Evolutionary conservation across 2,329 filamentous ascomycete species (phyloP).

Genomic region (Hymenoscyphus albidus): DNA sequence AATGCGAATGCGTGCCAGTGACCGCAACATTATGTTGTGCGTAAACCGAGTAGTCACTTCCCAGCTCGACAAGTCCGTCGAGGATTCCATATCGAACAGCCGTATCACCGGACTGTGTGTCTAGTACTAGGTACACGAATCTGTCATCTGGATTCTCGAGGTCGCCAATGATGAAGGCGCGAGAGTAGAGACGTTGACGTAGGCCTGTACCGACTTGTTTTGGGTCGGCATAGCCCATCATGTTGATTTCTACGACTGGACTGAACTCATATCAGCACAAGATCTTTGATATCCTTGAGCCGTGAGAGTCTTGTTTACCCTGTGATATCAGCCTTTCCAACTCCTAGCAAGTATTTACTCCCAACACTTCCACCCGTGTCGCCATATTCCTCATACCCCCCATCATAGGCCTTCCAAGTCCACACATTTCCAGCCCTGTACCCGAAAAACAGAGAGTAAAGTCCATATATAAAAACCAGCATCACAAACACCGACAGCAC

Average conservation of each 20-base stretch:
- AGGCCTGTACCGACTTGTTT: conserved; percentile 78
- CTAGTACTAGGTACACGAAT: conserved; percentile 83
- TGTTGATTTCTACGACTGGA: conserved; percentile 82
- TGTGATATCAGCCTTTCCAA: conserved; percentile 70
- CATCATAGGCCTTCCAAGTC: conserved; percentile 7
- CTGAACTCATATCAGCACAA: conserved; percentile 38
- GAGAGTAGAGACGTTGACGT: conserved; percentile 81
- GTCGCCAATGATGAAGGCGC: conserved; percentile 82
- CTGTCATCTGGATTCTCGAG: conserved; percentile 62
- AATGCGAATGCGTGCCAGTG: conserved; percentile 75
- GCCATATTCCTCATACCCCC: conserved; percentile 3
- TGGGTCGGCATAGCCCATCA: conserved; percentile 90
- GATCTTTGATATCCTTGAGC: not conserved
- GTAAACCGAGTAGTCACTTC: conserved; percentile 70
- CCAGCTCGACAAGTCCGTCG: conserved; percentile 65
- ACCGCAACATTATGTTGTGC: conserved; percentile 78
- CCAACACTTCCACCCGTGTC: conserved; percentile 17
- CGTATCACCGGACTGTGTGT: conserved; percentile 84
- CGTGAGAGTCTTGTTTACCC: conserved; percentile 44
- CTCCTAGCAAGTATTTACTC: conserved; percentile 57
- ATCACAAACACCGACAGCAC: conserved; percentile 6
- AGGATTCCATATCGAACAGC: conserved; percentile 85
- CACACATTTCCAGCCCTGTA: conserved; percentile 4
- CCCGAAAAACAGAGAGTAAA: conserved; percentile 5
- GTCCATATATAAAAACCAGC: conserved; percentile 12